Conservation (phyloP, 2,329 filamentous ascomycete species). For the Tricladium varicosporioides region DNA sequence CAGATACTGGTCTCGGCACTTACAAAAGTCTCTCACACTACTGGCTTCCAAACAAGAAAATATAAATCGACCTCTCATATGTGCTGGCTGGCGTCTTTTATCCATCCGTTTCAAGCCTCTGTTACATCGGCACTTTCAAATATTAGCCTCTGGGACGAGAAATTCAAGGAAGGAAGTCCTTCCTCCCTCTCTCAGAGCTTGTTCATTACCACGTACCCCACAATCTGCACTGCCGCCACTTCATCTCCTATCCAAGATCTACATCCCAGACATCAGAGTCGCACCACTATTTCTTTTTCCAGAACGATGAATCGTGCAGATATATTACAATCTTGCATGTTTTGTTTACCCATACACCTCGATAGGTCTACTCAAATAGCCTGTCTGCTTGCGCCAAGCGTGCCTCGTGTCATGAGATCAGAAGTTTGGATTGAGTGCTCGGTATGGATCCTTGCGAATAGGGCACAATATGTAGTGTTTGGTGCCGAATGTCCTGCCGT, state of each 20-base stretch:
- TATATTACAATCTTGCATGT: slow-evolving; percentile 4
- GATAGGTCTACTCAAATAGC: slow-evolving; percentile 8
- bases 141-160: not conserved
- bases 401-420: slow-evolving; percentile 7
- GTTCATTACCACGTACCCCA: slow-evolving; percentile 1
- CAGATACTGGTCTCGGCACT: not conserved
- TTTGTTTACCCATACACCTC: not conserved
- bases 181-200: not conserved
- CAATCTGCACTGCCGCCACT: slow-evolving; percentile 5
- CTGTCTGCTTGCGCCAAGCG: not conserved
- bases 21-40: not conserved
- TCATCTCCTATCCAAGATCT: not conserved
- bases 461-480: not conserved
- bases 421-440: slow-evolving; percentile 2
- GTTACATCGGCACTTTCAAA: not conserved
- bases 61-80: not conserved
- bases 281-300: not conserved
- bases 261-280: not conserved
- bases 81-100: not conserved
- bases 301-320: slow-evolving; percentile 7
- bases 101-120: not conserved
- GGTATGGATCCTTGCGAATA: not conserved
- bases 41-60: not conserved
- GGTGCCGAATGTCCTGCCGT: not conserved
- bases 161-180: not conserved